These are phyloP conservation scores for Cladosporium sp. DNA, from an alignment of 2,329 filamentous ascomycete species.

Conservation along the genomic window DNA sequence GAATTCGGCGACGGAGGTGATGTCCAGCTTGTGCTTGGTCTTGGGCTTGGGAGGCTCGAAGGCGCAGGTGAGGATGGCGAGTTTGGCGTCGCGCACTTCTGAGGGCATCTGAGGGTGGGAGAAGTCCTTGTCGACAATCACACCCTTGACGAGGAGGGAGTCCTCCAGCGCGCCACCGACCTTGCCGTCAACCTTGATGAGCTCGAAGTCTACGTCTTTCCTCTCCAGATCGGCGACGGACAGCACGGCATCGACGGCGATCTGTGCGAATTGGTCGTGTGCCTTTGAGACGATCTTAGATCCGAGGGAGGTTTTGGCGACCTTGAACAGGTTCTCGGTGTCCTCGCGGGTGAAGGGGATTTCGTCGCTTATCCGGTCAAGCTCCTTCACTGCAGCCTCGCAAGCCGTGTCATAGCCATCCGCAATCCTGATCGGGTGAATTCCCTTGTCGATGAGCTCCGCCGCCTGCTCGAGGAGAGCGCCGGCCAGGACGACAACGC, in stretches of 20 bases:
- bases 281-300: conserved; percentile 99
- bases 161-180: conserved; percentile 93
- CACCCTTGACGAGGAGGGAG: conserved; percentile 90
- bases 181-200: conserved; percentile 99
- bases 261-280: conserved; percentile 96
- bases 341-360: conserved; percentile 79
- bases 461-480: conserved; percentile 94
- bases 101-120: conserved; percentile 99
- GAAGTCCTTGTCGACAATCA: conserved; percentile 99
- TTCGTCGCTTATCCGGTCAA: conserved; percentile 88
- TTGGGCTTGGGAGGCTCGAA: conserved; percentile 99
- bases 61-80: conserved; percentile 94
- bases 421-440: conserved; percentile 97
- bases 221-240: conserved; percentile 94
- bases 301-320: conserved; percentile 90
- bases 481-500: conserved; percentile 92
- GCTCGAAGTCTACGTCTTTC: conserved; percentile 96
- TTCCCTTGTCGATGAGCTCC: conserved; percentile 98
- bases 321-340: conserved; percentile 84
- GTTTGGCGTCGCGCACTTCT: conserved; percentile 90
- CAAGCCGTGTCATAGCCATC: conserved; percentile 98
- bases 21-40: conserved; percentile 99
- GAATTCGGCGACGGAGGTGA: conserved; percentile 95
- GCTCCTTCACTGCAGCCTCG: conserved; percentile 88
- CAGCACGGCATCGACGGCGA: conserved; percentile 93